Evolutionary conservation across 139 green algal genomes (phyloP), one percentile per base, ranked within the genome.

Genomic region (Eudorina sp.): DNA sequence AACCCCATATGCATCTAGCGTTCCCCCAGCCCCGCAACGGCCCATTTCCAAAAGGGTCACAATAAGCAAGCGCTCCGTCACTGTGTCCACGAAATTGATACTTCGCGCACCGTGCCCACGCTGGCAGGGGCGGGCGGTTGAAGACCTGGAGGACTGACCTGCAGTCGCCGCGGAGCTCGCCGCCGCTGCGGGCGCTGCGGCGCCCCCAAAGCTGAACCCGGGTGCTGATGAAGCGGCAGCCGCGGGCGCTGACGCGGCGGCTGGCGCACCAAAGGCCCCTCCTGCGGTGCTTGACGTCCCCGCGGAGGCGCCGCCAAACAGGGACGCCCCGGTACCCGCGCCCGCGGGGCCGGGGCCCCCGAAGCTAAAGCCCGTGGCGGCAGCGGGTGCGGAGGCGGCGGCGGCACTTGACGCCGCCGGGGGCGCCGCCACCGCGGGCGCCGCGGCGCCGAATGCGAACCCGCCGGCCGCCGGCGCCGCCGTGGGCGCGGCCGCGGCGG

Each of bases 151-250:
- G 29, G 31, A 29, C 83, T 16, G 29, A 70, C 69, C 72, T 75
- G 83, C 55, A 46, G 69, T 53, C 16, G 69, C 40, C 27, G 53
- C 84, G 21, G 84, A 60, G 60, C 60, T 60, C 43, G 48, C 76
- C 31, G 53, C 78, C 78, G 55, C 53, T 23, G 77, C 78, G 38
- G 58, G 46, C 43, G 58, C 38, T 29, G 58, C 55, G 9, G 29
- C 79, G 3, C 27, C 60, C 1, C 79, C 58, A 46, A 86, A 75
- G 58, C 58, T 86, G 55, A 75, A 58, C 25, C 14, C 55, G 1
- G 77, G 34, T n/a, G n/a, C n/a, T n/a, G n/a, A n/a, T n/a, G n/a
- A n/a, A n/a, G n/a, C n/a, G 31, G 21, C 55, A 3, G 79, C 60
- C 13, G 79, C 60, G 14, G 79, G 58, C 40, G 58, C 79, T 62